Conservation (phyloP, 805 yeast species). For the Starmera pachycereana region DNA sequence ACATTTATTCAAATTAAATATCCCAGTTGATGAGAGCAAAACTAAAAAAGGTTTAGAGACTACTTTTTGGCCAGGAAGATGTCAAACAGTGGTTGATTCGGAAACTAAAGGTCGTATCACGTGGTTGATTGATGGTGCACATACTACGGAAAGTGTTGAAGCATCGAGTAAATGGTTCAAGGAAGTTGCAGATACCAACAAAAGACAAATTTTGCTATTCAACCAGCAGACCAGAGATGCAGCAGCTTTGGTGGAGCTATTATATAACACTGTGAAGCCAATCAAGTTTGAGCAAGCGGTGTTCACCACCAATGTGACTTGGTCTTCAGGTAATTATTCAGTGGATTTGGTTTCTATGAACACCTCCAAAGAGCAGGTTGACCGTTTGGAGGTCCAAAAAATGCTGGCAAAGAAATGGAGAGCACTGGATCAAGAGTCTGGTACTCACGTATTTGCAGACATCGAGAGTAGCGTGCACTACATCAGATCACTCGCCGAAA, state of each 20-base stretch:
- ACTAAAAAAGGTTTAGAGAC: constrained; percentile 43
- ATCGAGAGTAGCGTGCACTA: constrained; percentile 64
- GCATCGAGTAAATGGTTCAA: constrained; percentile 81
- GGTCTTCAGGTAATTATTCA: constrained; percentile 72
- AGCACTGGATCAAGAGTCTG: constrained; percentile 32
- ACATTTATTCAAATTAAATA: constrained; percentile 44
- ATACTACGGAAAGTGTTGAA: constrained; percentile 76
- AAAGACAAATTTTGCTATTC: constrained; percentile 51
- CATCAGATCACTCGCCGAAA: constrained; percentile 26
- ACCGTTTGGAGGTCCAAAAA: constrained; percentile 72
- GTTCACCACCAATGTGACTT: constrained; percentile 88
- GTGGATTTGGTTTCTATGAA: constrained; percentile 81
- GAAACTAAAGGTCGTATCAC: constrained; percentile 25
- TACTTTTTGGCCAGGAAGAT: constrained; percentile 93
- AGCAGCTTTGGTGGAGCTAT: constrained; percentile 42
- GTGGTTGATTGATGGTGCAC: constrained; percentile 97
- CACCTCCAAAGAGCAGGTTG: constrained; percentile 69
- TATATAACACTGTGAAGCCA: constrained; percentile 33
- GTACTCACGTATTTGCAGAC: constrained; percentile 50
- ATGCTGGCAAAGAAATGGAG: constrained; percentile 64
- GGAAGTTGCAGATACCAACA: constrained; percentile 23
- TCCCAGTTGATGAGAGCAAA: constrained; percentile 18
- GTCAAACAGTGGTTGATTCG: constrained; percentile 51
- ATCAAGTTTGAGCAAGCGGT: constrained; percentile 62
- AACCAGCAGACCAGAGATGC: constrained; percentile 95